These are phyloP conservation scores for Monosporozyma aquatica DNA, from an alignment of 805 yeast genomes.

Conservation along the genomic window DNA sequence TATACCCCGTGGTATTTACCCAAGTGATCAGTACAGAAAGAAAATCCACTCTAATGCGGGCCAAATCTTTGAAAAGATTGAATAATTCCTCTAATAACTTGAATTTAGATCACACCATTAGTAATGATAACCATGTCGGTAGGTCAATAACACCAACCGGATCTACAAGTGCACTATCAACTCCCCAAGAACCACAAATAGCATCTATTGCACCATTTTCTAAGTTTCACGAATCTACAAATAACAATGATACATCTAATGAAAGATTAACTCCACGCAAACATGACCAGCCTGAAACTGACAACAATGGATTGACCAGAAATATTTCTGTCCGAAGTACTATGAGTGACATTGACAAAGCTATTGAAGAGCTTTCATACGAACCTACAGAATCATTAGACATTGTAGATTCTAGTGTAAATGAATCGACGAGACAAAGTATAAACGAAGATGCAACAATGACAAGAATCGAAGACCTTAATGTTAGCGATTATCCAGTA, in stretches of 20 bases:
- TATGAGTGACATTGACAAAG: slow-evolving; percentile 64
- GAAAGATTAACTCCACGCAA: too few species aligned
- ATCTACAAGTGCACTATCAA: slow-evolving; percentile 19
- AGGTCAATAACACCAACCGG: slow-evolving; percentile 3
- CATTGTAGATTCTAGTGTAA: background rate
- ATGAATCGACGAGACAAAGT: slow-evolving; percentile 7
- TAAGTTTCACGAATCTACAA: slow-evolving; percentile 3
- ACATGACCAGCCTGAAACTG: too few species aligned
- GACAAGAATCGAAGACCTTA: slow-evolving; percentile 15
- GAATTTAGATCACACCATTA: background rate
- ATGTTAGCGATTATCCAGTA: slow-evolving; percentile 4
- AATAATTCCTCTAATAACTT: slow-evolving; percentile 22
- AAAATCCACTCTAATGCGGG: slow-evolving; percentile 41
- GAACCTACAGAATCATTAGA: slow-evolving; percentile 15
- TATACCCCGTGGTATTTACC: slow-evolving; percentile 87
- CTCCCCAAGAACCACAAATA: slow-evolving; percentile 23
- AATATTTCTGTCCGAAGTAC: slow-evolving; percentile 42
- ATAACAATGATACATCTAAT: background rate
- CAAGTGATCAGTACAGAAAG: slow-evolving; percentile 36
- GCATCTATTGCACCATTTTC: slow-evolving; percentile 10
- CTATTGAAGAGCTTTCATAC: slow-evolving; percentile 50
- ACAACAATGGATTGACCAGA: slow-evolving; percentile 14
- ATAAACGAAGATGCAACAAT: slow-evolving; percentile 14
- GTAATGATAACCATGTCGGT: background rate
- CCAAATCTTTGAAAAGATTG: slow-evolving; percentile 47